Percentiles rank a stretch among this genome's conserved stretches.
These are phyloP conservation scores for Arachis hypogaea DNA, from an alignment of 306 rosid genomes.

Conservation along the genomic window DNA sequence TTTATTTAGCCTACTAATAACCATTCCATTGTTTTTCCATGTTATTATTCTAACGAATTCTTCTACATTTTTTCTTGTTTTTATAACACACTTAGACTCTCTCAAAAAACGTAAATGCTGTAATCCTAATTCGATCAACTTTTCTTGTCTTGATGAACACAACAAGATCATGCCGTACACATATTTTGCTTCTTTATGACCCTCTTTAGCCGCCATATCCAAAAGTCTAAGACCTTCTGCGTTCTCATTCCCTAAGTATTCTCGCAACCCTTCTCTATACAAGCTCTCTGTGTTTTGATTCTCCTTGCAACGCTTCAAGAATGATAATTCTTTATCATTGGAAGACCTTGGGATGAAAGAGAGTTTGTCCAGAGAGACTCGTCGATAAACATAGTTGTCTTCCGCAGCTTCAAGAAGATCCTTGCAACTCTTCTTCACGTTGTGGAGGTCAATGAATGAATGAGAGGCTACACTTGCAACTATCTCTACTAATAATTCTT, in stretches of 20 bases:
- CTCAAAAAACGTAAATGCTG: constrained; percentile 15
- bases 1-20: not conserved
- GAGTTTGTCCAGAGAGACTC: constrained; percentile 16
- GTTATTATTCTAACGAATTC: rapidly evolving
- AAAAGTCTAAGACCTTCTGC: not conserved
- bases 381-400: not conserved
- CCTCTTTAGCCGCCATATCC: constrained; percentile 18
- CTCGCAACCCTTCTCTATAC: constrained; percentile 31
- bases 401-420: constrained; percentile 22
- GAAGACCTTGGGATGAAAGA: not conserved
- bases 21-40: constrained; percentile 12
- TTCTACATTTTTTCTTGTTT: constrained; percentile 22
- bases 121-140: constrained; percentile 25
- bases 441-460: constrained; percentile 30
- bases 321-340: not conserved
- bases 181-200: constrained; percentile 39
- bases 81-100: not conserved
- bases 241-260: not conserved
- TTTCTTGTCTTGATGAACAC: not conserved
- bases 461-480: constrained; percentile 26
- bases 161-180: constrained; percentile 38
- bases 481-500: constrained; percentile 34
- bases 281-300: constrained; percentile 33
- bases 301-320: constrained; percentile 23
- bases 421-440: constrained; percentile 23